These are phyloP conservation scores for Melampsora larici-populina DNA, from an alignment of 1,284 basidiomycete species.

Conservation along the genomic window DNA sequence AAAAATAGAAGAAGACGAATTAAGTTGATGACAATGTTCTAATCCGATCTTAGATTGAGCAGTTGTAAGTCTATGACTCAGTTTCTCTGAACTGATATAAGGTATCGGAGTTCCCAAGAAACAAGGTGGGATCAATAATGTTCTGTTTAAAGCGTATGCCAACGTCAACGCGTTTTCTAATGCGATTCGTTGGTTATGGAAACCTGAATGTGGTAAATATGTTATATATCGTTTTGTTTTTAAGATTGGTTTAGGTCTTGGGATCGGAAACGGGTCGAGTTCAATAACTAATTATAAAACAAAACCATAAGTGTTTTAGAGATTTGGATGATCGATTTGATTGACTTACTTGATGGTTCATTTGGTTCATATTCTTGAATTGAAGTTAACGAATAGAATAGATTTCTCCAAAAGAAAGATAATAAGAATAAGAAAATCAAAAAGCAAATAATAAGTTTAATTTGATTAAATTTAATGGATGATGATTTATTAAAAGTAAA, in stretches of 20 bases:
- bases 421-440: too few species aligned
- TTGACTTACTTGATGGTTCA: too few species aligned
- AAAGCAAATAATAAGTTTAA: too few species aligned
- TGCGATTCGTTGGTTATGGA: constrained; percentile 77
- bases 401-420: too few species aligned
- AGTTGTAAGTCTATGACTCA: background rate
- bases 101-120: constrained; percentile 59
- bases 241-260: background rate
- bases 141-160: constrained; percentile 66
- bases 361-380: too few species aligned
- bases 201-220: constrained; percentile 57
- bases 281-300: background rate
- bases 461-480: too few species aligned
- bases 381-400: too few species aligned
- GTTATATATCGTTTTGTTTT: constrained; percentile 34
- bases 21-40: background rate
- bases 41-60: constrained; percentile 14
- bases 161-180: constrained; percentile 73
- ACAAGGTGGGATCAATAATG: constrained; percentile 67
- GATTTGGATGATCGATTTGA: too few species aligned
- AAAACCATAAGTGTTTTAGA: too few species aligned
- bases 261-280: background rate
- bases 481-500: too few species aligned
- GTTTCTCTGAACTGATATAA: constrained; percentile 28
- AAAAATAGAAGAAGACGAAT: background rate